These are phyloP conservation scores for Cyclotella distinguenda DNA, from an alignment of 108 stramenopile genomes.

Conservation along the genomic window DNA sequence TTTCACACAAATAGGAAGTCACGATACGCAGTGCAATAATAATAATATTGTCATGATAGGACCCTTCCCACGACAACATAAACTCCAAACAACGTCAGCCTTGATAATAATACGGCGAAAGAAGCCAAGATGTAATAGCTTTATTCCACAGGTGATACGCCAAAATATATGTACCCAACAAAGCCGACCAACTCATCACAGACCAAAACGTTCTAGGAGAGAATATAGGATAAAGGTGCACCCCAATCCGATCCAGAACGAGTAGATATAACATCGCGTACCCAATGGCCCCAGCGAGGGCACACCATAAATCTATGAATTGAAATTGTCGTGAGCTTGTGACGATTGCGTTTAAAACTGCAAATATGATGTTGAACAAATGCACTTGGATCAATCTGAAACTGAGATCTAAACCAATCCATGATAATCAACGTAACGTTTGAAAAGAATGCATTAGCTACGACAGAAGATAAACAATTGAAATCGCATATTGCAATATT, in stretches of 20 bases:
- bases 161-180: slow-evolving; percentile 26
- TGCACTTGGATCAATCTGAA: slow-evolving; percentile 72
- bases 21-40: too few relatives aligned
- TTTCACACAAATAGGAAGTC: too few relatives aligned
- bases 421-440: too few relatives aligned
- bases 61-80: too few relatives aligned
- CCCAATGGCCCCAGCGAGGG: slow-evolving; percentile 29
- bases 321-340: slow-evolving; percentile 45
- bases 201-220: slow-evolving; percentile 54
- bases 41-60: too few relatives aligned
- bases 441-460: background rate
- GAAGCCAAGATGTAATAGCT: slow-evolving; percentile 1
- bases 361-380: slow-evolving; percentile 66
- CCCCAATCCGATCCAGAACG: slow-evolving; percentile 70
- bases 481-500: background rate
- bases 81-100: slow-evolving; percentile 3
- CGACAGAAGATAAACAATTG: background rate
- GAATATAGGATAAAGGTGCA: slow-evolving; percentile 81
- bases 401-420: slow-evolving; percentile 31
- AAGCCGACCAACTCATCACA: slow-evolving; percentile 34
- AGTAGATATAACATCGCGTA: slow-evolving; percentile 64
- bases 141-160: slow-evolving; percentile 14
- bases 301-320: slow-evolving; percentile 55
- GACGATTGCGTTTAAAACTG: slow-evolving; percentile 46
- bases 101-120: too few relatives aligned